phyloP scores from a whole-genome alignment of 306 rosid species.

The Hippophae rhamnoides region DNA sequence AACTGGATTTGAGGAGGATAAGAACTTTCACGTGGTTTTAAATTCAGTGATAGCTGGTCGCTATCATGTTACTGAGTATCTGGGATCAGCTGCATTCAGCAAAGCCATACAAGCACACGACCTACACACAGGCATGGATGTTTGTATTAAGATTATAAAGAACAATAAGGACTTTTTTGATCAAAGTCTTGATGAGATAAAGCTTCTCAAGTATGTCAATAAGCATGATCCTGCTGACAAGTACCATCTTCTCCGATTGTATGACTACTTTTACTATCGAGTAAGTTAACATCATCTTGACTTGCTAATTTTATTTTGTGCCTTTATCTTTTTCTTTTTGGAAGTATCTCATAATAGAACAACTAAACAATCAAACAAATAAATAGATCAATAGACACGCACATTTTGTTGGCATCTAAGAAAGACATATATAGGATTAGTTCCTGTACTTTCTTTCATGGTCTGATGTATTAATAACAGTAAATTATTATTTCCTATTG shows the following conservation, averaged over 20 bases:
- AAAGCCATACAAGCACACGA: constrained; percentile 99
- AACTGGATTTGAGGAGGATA: constrained; percentile 99
- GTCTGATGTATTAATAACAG: too few species aligned
- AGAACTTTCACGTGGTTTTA: constrained; percentile 89
- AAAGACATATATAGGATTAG: too few species aligned
- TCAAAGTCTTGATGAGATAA: constrained; percentile 98
- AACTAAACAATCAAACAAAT: too few species aligned
- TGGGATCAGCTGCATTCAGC: constrained; percentile 98
- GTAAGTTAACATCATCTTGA: constrained; percentile 39
- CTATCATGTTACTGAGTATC: constrained; percentile 96
- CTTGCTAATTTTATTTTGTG: constrained; percentile 3
- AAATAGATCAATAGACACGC: too few species aligned
- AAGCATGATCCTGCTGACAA: constrained; percentile 95
- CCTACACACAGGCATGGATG: constrained; percentile 95
- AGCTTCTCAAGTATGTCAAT: constrained; percentile 96
- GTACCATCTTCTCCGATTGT: constrained; percentile 87
- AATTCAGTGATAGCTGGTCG: constrained; percentile 97
- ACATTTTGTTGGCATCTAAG: too few species aligned
- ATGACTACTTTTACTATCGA: constrained; percentile 92
- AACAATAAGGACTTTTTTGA: constrained; percentile 99
- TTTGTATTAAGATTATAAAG: constrained; percentile 93
- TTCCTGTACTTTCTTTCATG: too few species aligned
- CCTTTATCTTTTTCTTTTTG: background rate
- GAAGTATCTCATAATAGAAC: too few species aligned
- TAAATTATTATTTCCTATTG: too few species aligned